phyloP scores from a whole-genome alignment of 2,329 filamentous ascomycete species.

The Aspergillus quadricinctus region DNA sequence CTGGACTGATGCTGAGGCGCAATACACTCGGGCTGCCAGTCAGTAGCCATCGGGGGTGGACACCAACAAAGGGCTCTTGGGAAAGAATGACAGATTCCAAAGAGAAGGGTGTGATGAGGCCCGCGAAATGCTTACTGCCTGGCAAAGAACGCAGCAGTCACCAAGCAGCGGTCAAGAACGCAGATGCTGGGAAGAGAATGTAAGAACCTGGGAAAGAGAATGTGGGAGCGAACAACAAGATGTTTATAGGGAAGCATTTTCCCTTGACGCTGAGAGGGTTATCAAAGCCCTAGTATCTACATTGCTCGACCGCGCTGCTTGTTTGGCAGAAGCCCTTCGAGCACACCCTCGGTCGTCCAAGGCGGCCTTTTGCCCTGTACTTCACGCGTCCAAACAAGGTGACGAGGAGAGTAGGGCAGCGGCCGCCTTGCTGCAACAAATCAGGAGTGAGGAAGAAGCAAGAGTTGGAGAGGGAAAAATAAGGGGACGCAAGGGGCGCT shows the following conservation, averaged over 20 bases:
- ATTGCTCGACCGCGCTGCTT: conserved; percentile 32
- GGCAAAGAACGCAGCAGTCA: conserved; percentile 36
- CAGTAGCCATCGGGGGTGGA: conserved; percentile 35
- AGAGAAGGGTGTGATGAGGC: conserved; percentile 26
- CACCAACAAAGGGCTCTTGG: conserved; percentile 29
- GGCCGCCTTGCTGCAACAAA: conserved; percentile 34
- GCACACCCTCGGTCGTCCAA: conserved; percentile 32
- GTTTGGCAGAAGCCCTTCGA: conserved; percentile 35
- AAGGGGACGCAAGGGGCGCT: conserved; percentile 32
- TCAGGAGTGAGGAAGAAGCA: conserved; percentile 33
- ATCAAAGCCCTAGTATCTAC: conserved; percentile 28
- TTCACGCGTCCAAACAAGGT: conserved; percentile 29
- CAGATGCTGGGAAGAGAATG: conserved; percentile 38
- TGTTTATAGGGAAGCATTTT: conserved; percentile 39
- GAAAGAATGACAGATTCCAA: conserved; percentile 42
- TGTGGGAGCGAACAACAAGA: conserved; percentile 39
- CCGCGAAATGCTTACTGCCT: conserved; percentile 36
- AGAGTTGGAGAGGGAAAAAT: conserved; percentile 25
- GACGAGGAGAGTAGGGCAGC: conserved; percentile 25
- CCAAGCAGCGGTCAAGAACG: conserved; percentile 35
- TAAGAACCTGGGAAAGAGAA: conserved; percentile 41
- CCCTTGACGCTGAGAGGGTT: conserved; percentile 25
- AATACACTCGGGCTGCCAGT: conserved; percentile 39
- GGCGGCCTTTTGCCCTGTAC: conserved; percentile 25
- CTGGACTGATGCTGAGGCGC: conserved; percentile 34